These are phyloP conservation scores for Boechera stricta DNA, from an alignment of 345 rosid species.

Conservation along the genomic window DNA sequence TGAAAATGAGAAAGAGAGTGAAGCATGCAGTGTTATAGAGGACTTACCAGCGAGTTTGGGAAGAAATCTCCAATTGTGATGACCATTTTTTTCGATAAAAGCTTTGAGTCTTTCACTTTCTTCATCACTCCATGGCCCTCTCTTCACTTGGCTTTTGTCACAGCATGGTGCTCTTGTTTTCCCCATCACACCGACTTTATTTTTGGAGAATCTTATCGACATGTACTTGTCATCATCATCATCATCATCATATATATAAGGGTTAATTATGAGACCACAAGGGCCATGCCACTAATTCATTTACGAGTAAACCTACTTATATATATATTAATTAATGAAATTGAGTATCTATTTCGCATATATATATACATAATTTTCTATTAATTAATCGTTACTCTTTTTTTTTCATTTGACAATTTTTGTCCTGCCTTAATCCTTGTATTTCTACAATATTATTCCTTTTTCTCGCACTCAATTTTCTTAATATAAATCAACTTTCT, in stretches of 20 bases:
- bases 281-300: conserved; percentile 41
- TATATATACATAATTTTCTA: too few species aligned
- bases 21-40: conserved; percentile 12
- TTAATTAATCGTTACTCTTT: background rate
- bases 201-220: conserved; percentile 26
- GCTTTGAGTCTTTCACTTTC: conserved; percentile 40
- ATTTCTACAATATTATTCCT: background rate
- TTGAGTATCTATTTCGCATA: conserved; percentile 1
- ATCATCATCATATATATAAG: conserved; percentile 20
- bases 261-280: conserved; percentile 28
- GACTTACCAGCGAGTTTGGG: conserved; percentile 44
- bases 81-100: conserved; percentile 35
- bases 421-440: background rate
- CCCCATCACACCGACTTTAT: conserved; percentile 20
- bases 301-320: background rate
- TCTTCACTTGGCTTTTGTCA: conserved; percentile 40
- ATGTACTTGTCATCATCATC: conserved; percentile 25
- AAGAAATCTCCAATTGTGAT: conserved; percentile 41
- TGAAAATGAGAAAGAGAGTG: conserved; percentile 4
- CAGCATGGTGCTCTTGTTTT: conserved; percentile 40
- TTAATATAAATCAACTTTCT: background rate
- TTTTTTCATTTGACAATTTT: conserved; percentile 1
- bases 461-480: background rate
- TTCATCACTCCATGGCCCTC: conserved; percentile 44
- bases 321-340: conserved; percentile 12